Conservation (phyloP, 495 filamentous ascomycete species). For the Tuber umbilicatum region DNA sequence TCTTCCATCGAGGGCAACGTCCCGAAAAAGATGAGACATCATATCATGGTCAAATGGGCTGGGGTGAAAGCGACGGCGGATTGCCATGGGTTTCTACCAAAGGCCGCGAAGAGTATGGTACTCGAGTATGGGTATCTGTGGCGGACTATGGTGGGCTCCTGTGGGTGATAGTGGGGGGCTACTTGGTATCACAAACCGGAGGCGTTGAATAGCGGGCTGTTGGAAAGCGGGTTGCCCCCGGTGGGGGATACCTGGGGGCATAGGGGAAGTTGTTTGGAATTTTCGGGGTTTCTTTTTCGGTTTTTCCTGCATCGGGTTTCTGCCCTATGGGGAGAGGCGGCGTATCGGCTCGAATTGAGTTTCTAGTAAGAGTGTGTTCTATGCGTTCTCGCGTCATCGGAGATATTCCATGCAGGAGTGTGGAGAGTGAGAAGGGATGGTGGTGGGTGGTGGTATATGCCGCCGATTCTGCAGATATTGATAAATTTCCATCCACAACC, state of each 20-base stretch:
- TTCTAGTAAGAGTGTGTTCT: background rate
- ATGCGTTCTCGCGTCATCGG: background rate
- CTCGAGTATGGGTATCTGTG: background rate
- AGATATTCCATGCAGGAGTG: background rate
- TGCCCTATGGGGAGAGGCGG: background rate
- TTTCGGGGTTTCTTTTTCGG: background rate
- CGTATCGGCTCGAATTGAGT: background rate
- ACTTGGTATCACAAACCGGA: background rate
- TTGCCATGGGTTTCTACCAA: background rate
- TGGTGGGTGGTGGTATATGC: background rate
- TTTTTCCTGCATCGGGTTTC: background rate
- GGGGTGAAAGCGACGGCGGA: too few species aligned
- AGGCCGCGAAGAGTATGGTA: background rate
- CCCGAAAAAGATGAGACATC: background rate
- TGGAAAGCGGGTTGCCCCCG: background rate
- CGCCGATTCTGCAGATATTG: too few species aligned
- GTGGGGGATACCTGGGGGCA: background rate
- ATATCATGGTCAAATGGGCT: background rate
- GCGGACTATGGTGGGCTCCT: background rate
- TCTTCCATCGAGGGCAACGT: background rate
- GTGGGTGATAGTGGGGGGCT: background rate
- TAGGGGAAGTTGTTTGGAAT: background rate
- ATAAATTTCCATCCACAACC: background rate
- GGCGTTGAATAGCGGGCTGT: background rate
- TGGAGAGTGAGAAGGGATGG: background rate